Base-by-base conservation (phyloP, 2,329 filamentous ascomycete genomes). In the Colletotrichum ledebouriae region DNA sequence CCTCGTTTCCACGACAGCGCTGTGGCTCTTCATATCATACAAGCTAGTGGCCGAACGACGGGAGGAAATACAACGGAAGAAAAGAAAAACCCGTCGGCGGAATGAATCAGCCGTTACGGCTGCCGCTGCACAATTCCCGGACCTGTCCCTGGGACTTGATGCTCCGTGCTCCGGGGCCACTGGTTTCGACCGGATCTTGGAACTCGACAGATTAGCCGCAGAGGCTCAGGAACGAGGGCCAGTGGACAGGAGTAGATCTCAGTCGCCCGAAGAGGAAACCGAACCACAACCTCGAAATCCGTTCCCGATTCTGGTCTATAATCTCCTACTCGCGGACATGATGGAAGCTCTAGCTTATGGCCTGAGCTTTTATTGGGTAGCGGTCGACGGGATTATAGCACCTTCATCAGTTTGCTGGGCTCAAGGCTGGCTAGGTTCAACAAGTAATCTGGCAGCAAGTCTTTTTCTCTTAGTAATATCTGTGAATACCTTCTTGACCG, bases 241-340 rank as follows among this genome's bases (percentile, higher is more conserved):
- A 5, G 29, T 25, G 0, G 53, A 34, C 9, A 25, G 3, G 9
- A 37, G 4, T 5, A 37, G 15, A 20, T 33, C 47, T 10, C 17
- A 55, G 3, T 12, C 22, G 2, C 25, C 49, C 20, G 49, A 37
- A 1, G 44, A 49, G 5, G 58, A 62, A 11, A 29, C 20, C 4
- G 25, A 20, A 4, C 20, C 53, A 3, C 11, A 44, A 53, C 15
- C 25, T 1, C 49, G 42, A n/a, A 89, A 88, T 70, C 87, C 89
- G 73, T 89, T 89, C 72, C 79, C 89, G 15, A 80, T 89, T 3
- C 79, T 90, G 4, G 85, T 89, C 63, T 85, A 87, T 75, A 89
- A 89, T 73, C 83, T 89, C 10, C 76, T 89, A 3, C 76, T 87
- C 61, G 87, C 87, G 39, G 87, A 90, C 71, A 81, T 89, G 20